Evolutionary conservation across 2,329 filamentous ascomycete species (phyloP), one percentile per base, ranked within the genome.

Genomic region (Lojkania enalia): DNA sequence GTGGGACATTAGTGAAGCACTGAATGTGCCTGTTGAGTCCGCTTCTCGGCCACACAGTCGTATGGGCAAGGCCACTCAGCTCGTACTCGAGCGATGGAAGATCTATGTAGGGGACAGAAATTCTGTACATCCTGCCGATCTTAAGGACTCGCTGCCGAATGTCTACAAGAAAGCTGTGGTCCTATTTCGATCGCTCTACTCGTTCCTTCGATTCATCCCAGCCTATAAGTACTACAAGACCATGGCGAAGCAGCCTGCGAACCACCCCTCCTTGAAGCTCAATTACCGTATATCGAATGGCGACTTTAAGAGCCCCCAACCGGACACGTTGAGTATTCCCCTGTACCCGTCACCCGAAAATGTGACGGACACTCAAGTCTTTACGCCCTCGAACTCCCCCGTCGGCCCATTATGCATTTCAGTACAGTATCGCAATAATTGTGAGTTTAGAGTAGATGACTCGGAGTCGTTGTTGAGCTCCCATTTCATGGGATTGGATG

Each of bases 141-240:
- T 83, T 39, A 77, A 71, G 41, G 76, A 81, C 35, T 75, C 81
- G 21, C 75, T 97, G 39, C 90, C 94, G 12, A 92, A 89, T 40
- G 85, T 96, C 46, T 99, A 99, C 78, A 99, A 99, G 74, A 94
- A 95, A 73, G 90, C 88, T 59, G 95, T 99, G 53, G 87, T 97
- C 55, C 84, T 96, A 58, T 96, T 97, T 71, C 83, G 94, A 48
- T 90, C 90, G 1, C 78, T 99, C 35, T 96, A 88, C 68, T 83
- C 88, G 38, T 87, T 88, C 42, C 83, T 89, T 30, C 86, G 88
- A 58, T 81, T 96, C 50, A 74, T 96, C 50, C 94, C 94, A 2
- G 84, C 87, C 18, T 96, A 87, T 85, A 95, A 86, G 71, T 87
- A 95, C 61, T 84, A 87, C 61, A 86, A 88, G 60, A 84, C 82